Evolutionary conservation across 805 yeast genomes (phyloP).

Genomic region (Ogataea pignaliae): DNA sequence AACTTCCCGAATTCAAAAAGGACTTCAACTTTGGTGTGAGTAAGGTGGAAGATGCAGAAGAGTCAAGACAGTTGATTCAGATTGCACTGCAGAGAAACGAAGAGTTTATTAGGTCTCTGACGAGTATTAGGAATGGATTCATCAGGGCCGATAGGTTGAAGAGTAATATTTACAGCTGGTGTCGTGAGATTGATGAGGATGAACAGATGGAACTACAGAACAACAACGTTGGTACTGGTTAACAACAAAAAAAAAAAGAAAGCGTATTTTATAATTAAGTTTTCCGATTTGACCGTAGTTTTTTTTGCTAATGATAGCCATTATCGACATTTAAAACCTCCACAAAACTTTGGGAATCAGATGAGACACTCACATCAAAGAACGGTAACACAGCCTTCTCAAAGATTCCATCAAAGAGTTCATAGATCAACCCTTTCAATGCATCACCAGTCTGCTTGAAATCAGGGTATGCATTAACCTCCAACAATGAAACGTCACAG

Average conservation of each 20-base stretch:
- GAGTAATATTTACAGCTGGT: slow-evolving; percentile 72
- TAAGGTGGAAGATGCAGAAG: slow-evolving; percentile 56
- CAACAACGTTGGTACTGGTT: not conserved
- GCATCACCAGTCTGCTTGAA: slow-evolving; percentile 91
- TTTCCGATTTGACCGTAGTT: not conserved
- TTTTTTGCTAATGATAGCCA: not conserved
- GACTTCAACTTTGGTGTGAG: slow-evolving; percentile 48
- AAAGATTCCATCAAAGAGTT: slow-evolving; percentile 57
- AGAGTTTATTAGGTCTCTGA: slow-evolving; percentile 78
- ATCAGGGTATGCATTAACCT: slow-evolving; percentile 93
- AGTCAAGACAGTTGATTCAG: slow-evolving; percentile 67
- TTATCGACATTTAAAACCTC: slow-evolving; percentile 34
- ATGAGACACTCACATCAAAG: slow-evolving; percentile 20
- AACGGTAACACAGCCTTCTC: slow-evolving; percentile 47
- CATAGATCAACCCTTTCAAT: slow-evolving; percentile 60
- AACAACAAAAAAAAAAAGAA: not conserved
- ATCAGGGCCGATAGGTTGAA: slow-evolving; percentile 75
- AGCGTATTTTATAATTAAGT: not conserved
- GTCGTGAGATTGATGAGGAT: slow-evolving; percentile 74
- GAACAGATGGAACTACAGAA: slow-evolving; percentile 10
- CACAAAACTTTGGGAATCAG: slow-evolving; percentile 14
- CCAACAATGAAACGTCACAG: slow-evolving; percentile 57
- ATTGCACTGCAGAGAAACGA: slow-evolving; percentile 78
- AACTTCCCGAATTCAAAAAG: slow-evolving; percentile 46
- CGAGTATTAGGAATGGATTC: slow-evolving; percentile 68